phyloP scores from a whole-genome alignment of 164 flowering plant genomes.

The Annona cherimola region DNA sequence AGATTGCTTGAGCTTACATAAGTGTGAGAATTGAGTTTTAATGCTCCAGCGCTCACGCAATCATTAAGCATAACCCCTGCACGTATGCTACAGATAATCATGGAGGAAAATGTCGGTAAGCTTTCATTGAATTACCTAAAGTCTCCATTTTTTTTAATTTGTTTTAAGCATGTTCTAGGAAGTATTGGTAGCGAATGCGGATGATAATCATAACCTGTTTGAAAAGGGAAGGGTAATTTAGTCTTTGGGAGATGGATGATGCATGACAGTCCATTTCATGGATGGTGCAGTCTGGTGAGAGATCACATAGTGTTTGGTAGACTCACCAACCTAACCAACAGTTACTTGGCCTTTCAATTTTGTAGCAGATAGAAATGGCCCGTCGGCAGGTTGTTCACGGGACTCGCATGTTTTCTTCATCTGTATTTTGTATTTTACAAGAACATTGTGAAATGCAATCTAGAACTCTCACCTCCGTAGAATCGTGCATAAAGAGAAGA shows the following conservation, averaged over 20 bases:
- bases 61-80: too few relatives aligned
- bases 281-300: conserved; percentile 1
- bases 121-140: too few relatives aligned
- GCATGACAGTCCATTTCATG: background rate
- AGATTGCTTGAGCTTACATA: too few relatives aligned
- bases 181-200: too few relatives aligned
- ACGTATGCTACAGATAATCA: too few relatives aligned
- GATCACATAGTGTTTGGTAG: background rate
- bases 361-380: background rate
- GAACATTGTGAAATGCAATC: background rate
- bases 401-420: background rate
- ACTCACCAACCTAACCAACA: background rate
- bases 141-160: too few relatives aligned
- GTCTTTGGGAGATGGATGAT: background rate
- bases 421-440: too few relatives aligned
- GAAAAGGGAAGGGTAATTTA: background rate
- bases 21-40: too few relatives aligned
- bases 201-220: background rate
- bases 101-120: too few relatives aligned
- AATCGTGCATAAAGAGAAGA: background rate
- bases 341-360: background rate
- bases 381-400: background rate
- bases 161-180: too few relatives aligned
- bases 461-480: background rate
- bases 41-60: too few relatives aligned